Percentiles rank a stretch among this genome's conserved stretches.
phyloP scores from a whole-genome alignment of 1,284 basidiomycete species.

The Xanthoconium separans region DNA sequence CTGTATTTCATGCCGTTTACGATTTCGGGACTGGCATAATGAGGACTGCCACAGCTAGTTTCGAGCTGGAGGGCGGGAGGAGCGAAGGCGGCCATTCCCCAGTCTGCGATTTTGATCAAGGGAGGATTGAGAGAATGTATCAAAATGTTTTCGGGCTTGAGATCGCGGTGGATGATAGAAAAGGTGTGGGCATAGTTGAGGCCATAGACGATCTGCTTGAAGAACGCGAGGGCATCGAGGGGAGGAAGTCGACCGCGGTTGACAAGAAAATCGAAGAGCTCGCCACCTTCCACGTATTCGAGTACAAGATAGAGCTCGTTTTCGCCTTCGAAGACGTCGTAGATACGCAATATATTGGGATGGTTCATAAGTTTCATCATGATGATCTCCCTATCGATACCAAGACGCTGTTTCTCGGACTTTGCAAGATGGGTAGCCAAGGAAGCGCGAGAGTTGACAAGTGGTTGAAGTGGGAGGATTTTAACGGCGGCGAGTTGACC shows the following conservation, averaged over 20 bases:
- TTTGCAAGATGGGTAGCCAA: slow-evolving; percentile 72
- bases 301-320: slow-evolving; percentile 93
- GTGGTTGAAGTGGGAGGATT: slow-evolving; percentile 89
- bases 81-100: slow-evolving; percentile 97
- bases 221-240: slow-evolving; percentile 88
- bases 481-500: slow-evolving; percentile 97
- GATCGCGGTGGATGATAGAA: slow-evolving; percentile 98
- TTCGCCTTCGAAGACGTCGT: slow-evolving; percentile 96
- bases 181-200: slow-evolving; percentile 98
- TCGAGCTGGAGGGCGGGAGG: slow-evolving; percentile 82
- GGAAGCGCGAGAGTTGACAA: slow-evolving; percentile 77
- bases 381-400: slow-evolving; percentile 96
- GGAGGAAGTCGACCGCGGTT: slow-evolving; percentile 81
- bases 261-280: slow-evolving; percentile 97
- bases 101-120: slow-evolving; percentile 96
- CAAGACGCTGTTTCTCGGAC: slow-evolving; percentile 86
- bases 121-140: slow-evolving; percentile 83
- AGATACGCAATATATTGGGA: slow-evolving; percentile 94
- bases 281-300: slow-evolving; percentile 97
- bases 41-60: slow-evolving; percentile 96
- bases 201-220: slow-evolving; percentile 96
- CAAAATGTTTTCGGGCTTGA: slow-evolving; percentile 97
- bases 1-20: slow-evolving; percentile 93
- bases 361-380: slow-evolving; percentile 99
- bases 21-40: slow-evolving; percentile 98